These are phyloP conservation scores for Trifolium dubium DNA, from an alignment of 306 rosid genomes.

Conservation along the genomic window DNA sequence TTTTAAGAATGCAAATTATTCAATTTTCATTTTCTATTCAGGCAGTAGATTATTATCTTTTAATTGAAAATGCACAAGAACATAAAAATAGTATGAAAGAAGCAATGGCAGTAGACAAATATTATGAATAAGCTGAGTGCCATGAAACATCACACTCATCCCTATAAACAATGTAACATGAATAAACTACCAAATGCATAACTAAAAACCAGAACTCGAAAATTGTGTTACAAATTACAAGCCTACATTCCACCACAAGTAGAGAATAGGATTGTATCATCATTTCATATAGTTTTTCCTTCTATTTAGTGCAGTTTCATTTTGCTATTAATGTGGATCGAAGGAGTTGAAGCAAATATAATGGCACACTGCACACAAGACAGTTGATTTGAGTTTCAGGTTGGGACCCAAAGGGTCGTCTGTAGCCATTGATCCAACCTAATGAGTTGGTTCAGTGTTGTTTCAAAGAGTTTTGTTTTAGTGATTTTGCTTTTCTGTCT, in stretches of 20 bases:
- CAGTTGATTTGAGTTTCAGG: too few relatives aligned
- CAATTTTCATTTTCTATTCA: constrained; percentile 17
- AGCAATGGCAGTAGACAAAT: constrained; percentile 6
- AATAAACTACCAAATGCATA: constrained; percentile 9
- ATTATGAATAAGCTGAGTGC: constrained; percentile 16
- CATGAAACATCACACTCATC: constrained; percentile 12
- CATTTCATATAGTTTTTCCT: too few relatives aligned
- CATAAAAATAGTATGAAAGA: neutral
- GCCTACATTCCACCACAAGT: neutral
- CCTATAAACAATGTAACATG: constrained; percentile 1
- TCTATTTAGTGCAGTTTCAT: too few relatives aligned
- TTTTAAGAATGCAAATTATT: constrained; percentile 37
- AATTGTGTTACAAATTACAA: constrained; percentile 9
- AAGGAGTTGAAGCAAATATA: too few relatives aligned
- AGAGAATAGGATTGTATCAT: neutral
- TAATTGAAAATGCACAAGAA: constrained; percentile 30
- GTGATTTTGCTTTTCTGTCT: too few relatives aligned
- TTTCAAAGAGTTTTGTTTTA: too few relatives aligned
- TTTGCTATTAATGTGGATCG: too few relatives aligned
- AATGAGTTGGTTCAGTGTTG: too few relatives aligned
- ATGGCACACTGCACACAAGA: too few relatives aligned
- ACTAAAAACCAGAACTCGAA: constrained; percentile 7
- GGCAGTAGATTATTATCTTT: constrained; percentile 20
- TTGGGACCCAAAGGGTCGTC: too few relatives aligned
- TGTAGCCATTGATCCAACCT: too few relatives aligned